Conservation (phyloP, 1,284 basidiomycete species). For the Ceratobasidium theobromae region DNA sequence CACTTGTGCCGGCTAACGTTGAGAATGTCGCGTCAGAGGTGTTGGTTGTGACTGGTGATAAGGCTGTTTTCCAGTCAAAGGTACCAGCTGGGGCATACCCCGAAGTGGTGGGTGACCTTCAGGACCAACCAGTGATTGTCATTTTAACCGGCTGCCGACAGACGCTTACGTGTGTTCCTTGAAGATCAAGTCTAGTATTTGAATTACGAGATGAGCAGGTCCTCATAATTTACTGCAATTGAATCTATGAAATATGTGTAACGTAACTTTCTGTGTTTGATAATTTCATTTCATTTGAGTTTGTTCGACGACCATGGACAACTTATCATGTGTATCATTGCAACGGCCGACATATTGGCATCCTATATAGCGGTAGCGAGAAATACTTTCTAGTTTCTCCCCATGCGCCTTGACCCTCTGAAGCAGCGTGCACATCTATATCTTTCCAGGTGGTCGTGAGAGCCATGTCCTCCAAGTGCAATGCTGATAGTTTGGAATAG, state of each 20-base stretch:
- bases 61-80: neutral
- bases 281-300: no score
- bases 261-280: no score
- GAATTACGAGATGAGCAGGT: no score
- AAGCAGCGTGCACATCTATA: constrained; percentile 57
- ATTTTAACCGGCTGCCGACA: no score
- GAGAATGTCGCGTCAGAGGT: neutral
- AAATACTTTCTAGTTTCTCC: constrained; percentile 72
- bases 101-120: neutral
- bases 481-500: constrained; percentile 81
- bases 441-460: constrained; percentile 72
- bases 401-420: constrained; percentile 57
- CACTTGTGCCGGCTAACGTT: neutral
- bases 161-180: neutral
- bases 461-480: constrained; percentile 84
- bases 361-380: constrained; percentile 58
- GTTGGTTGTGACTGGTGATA: constrained; percentile 1
- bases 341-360: constrained; percentile 36
- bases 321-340: neutral
- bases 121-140: no score
- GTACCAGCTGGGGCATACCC: neutral
- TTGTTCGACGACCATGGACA: neutral
- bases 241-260: no score
- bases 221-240: no score
- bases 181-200: no score